Percentiles rank a stretch among this genome's conserved stretches.
Conservation (phyloP, 768 basidiomycete genomes). For the Boletus tylopilopsis region DNA sequence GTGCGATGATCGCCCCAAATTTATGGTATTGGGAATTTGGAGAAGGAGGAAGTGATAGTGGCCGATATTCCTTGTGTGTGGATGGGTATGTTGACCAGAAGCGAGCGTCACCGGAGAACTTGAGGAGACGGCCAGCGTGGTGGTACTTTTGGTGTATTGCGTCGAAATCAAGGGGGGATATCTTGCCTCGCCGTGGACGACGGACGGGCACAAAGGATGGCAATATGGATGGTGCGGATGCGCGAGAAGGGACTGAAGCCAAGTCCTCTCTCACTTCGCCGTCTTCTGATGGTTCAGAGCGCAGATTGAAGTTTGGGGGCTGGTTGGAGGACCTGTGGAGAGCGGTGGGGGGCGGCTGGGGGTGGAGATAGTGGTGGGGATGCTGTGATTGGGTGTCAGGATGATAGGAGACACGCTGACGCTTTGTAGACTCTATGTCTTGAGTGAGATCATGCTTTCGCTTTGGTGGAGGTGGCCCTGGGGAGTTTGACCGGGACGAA, state of each 20-base stretch:
- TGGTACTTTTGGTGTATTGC: constrained; percentile 69
- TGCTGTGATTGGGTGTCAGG: constrained; percentile 27
- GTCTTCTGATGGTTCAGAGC: constrained; percentile 44
- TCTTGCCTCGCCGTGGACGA: constrained; percentile 61
- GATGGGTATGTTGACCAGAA: constrained; percentile 71
- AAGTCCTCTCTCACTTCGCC: constrained; percentile 45
- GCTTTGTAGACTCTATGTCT: constrained; percentile 29
- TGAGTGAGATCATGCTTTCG: constrained; percentile 33
- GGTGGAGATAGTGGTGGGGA: constrained; percentile 28
- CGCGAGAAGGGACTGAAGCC: constrained; percentile 16
- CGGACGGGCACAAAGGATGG: constrained; percentile 52
- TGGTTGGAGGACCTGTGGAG: constrained; percentile 21
- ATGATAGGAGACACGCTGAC: constrained; percentile 26
- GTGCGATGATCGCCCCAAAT: constrained; percentile 69
- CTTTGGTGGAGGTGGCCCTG: constrained; percentile 33
- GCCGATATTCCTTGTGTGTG: constrained; percentile 59
- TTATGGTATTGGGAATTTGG: constrained; percentile 71
- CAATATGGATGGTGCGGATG: constrained; percentile 31
- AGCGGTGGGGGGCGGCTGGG: constrained; percentile 21
- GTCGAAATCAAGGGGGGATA: constrained; percentile 47
- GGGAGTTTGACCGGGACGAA: constrained; percentile 41
- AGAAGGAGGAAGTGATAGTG: constrained; percentile 60
- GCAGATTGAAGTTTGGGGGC: constrained; percentile 22
- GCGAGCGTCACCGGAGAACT: constrained; percentile 80
- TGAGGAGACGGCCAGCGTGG: constrained; percentile 65